Evolutionary conservation across 2,329 filamentous ascomycete species (phyloP), one percentile per base, ranked within the genome.

Genomic region (Talaromyces amestolkiae): DNA sequence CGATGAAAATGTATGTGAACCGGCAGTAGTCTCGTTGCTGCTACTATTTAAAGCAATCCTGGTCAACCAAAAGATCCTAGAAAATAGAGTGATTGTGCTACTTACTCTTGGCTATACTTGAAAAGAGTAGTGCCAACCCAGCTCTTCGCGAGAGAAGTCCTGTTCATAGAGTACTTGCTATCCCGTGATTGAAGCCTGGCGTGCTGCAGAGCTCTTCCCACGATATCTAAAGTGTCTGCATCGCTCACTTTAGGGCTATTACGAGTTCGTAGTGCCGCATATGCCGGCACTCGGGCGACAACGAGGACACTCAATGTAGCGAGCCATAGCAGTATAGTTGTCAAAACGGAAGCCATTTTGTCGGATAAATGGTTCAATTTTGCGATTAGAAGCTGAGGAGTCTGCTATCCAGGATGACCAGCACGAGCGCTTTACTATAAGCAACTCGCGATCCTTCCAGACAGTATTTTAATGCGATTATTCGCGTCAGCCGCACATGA

Each of bases 121-220:
- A 65, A 61, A 13, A 65, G 31, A 19, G 47, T 65, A 33, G 58
- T 45, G 8, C 47, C 47, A 10, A 35, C n/a, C 63, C 63, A 65
- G 58, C 47, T 56, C 17, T 61, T 61, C 19, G 58, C 35, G 31
- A 65, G 35, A 33, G 63, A 65, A 1, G 63, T 65, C 19, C 41
- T 51, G 58, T 65, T 65, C 63, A 61, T 65, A 11, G 47, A 54
- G 41, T 65, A 65, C 10, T 59, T 65, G 45, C 39, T 15, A 65
- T 65, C 49, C 8, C 63, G 47, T 3, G 19, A 17, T 24, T 56
- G 41, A 22, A 61, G 58, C 22, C 58, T 60, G 24, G 58, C 63
- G n/a, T 33, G 43, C 33, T 53, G 58, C 8, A 65, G 35, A 54
- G 63, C 63, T 39, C 33, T 65, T 24, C 35, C 47, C 31, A 65